Base-by-base conservation (phyloP, 2,329 filamentous ascomycete genomes). In the Neofusicoccum ribis region DNA sequence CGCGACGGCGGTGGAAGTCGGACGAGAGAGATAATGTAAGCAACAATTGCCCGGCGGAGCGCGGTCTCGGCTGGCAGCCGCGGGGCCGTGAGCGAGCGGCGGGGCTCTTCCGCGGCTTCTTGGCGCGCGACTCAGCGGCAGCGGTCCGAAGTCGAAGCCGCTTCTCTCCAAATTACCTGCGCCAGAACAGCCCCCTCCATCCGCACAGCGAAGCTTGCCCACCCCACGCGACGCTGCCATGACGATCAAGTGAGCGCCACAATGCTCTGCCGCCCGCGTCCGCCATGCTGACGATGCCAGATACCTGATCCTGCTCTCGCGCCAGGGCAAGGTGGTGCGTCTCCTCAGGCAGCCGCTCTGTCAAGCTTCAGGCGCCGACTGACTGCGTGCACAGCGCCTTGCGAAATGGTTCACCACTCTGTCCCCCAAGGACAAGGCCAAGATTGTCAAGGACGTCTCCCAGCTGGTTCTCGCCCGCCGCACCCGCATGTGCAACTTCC, bases 401-500 rank as follows among this genome's bases (percentile, higher is more conserved):
- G 95, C 95, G 72, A 99, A 99, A 84, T 99, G 95, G 95, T 99
- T 99, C 82, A 96, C 93, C 64, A 99, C 95, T 15, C 86, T 99
- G 68, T 97, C 94, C 41, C 95, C 95, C 69, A 97, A 91, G 81
- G 95, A 99, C 77, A 99, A 99, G 84, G 95, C 94, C 81, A 99
- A 99, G 86, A 98, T 99, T 77, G 94, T 99, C 86, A 99, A 99
- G 82, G 95, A 99, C 85, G 95, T 99, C 74, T 93, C 95, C 67
- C 95, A 98, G 81, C 91, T 98, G 58, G 95, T 99, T 72, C 89
- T 99, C 71, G 95, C 95, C 68, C 88, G 95, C 72, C 88, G 95
- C 75, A 98, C 95, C 67, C 92, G 95, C 78, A 99, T 99, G 95
- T 99, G 95, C 87, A 99, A 99, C 82, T 99, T 99, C 81, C 87